Evolutionary conservation across 805 yeast genomes (phyloP), one percentile per base, ranked within the genome.

Genomic region (Nakazawaea laoshanensis): DNA sequence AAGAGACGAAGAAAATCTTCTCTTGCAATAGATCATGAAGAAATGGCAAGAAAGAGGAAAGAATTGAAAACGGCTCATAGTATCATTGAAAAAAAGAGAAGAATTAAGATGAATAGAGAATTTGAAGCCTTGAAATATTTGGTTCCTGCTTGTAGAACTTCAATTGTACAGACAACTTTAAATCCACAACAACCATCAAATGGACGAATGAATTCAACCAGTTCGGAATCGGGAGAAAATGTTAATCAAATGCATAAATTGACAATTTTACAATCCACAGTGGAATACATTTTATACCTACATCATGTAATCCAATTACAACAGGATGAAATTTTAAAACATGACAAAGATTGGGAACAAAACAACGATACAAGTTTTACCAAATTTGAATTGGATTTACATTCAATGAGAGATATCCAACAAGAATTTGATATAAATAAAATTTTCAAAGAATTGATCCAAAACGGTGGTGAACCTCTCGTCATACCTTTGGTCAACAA

Each of bases 181-280:
- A 9, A 7, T 11, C 22, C 27, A 12, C 27, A 29, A 8, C 22
- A 20, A 19, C 17, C 33, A 7, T 15, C 24, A n/a, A 18, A 19
- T 12, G 24, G 24, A 10, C 49, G 52, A 25, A 51, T 44, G 32
- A 43, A 47, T 42, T 27, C 31, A 4, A 27, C 23, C 7, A 4
- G 27, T 4, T 33, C 29, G 5, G 36, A 27, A 13, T 3, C 26
- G 2, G 24, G 24, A 2, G 37, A 34, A 3, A 19, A 19, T 29
- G 11, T 5, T 3, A 20, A 12, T 18, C 37, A 13, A 20, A 78
- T 84, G 76, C 85, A 83, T 57, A 84, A 84, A 55, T 65, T 84
- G 40, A 83, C 87, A 3, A 80, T 84, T 19, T 57, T 84, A 26
- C 87, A 83, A 51, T 77, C 84, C n/a, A 74, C 89, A 0, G 94